Base-by-base conservation (phyloP, 1,284 basidiomycete species). In the Marasmius sp. region DNA sequence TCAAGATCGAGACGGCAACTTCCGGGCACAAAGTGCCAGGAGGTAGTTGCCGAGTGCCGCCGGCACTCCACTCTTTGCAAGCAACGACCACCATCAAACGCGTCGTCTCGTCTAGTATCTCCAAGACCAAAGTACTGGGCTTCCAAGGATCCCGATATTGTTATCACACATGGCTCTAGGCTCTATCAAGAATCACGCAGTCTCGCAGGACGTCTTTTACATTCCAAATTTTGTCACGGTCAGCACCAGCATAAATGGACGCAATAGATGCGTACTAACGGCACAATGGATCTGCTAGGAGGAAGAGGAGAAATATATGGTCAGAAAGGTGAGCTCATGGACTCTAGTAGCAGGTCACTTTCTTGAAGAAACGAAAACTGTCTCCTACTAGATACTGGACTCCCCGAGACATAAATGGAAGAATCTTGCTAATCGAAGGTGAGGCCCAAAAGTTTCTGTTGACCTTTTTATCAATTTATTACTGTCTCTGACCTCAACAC, bases 321-420 rank as follows among this genome's bases (percentile, higher is more conserved):
- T 92, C 62, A 81, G 86, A 60, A 94, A 94, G 82, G 92, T 89
- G 64, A 53, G 72, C 48, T 10, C 27, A 10, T 37, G 6, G 20
- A 18, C 8, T 38, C 8, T 38, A 16, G 37, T 20, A 48, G 7
- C 9, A 18, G 9, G 16, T 16, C 18, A 16, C 34, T 27, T n/a
- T 61, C 45, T 49, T 43, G 50, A 36, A 34, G 64, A 50, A 64
- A 34, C 18, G 27, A 36, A 8, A 18, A 14, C 2, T 10, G 16
- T 22, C 3, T 20, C 3, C 18, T 49, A 20, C 27, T 38, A 94
- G 91, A 91, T 95, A 61, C 73, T 78, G 37, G 88, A 89, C 69
- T 86, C 89, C 0, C 91, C 92, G n/a, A 86, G 85, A 69, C 88
- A 86, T 9, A 92, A 87, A 73, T 97, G 94, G 94, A 94, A 89